phyloP scores from a whole-genome alignment of 352 stramenopile genomes.

The Blastocystis sp. region DNA sequence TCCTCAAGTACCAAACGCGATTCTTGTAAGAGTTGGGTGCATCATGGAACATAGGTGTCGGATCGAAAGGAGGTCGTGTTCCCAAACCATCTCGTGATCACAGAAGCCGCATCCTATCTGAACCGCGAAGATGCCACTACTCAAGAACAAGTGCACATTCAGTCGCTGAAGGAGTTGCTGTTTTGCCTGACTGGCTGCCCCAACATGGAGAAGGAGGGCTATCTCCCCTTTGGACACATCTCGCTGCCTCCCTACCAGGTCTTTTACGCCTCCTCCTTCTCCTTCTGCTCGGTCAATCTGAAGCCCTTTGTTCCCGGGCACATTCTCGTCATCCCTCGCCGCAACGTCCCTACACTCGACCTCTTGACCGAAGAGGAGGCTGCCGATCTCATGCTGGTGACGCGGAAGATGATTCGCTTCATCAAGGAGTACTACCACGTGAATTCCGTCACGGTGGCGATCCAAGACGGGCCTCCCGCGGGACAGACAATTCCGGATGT shows the following conservation, averaged over 20 bases:
- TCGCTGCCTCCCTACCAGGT: conserved; percentile 74
- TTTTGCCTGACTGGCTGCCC: conserved; percentile 11
- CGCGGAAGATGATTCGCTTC: conserved; percentile 79
- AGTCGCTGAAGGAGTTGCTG: conserved; percentile 16
- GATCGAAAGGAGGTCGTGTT: not conserved
- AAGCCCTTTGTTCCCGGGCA: conserved; percentile 87
- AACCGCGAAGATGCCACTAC: not conserved
- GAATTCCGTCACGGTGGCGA: conserved; percentile 84
- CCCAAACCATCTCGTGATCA: conserved; percentile 16
- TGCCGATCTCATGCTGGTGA: conserved; percentile 82
- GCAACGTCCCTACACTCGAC: conserved; percentile 78
- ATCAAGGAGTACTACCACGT: conserved; percentile 79
- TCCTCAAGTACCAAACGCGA: not conserved
- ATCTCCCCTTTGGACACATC: conserved; percentile 29
- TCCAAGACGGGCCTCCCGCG: conserved; percentile 84
- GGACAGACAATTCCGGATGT: conserved; percentile 87
- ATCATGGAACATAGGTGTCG: not conserved
- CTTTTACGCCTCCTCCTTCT: conserved; percentile 76
- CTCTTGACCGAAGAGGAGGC: conserved; percentile 76
- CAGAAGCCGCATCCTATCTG: not conserved
- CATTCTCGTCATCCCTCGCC: conserved; percentile 83
- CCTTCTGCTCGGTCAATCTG: conserved; percentile 85
- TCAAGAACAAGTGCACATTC: not conserved
- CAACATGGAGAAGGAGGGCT: not conserved
- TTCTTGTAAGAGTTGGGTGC: conserved; percentile 3